Conservation (phyloP, 169 alveolate genomes). For the Plasmodium ovale region DNA sequence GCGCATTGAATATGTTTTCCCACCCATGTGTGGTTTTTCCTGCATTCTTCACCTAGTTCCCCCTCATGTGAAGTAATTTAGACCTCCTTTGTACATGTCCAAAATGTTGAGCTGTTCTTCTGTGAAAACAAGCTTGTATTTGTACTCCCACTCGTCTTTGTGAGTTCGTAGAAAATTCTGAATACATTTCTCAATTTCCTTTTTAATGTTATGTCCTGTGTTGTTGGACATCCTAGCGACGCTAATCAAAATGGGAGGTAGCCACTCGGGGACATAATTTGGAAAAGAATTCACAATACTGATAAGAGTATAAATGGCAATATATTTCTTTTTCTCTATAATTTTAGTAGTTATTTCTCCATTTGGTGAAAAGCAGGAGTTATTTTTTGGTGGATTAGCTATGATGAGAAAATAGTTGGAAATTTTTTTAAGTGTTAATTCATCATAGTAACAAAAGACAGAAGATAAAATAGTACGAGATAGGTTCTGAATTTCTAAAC, state of each 20-base stretch:
- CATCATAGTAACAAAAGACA: conserved; percentile 61
- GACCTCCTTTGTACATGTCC: conserved; percentile 87
- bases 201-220: conserved; percentile 69
- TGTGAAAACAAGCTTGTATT: conserved; percentile 79
- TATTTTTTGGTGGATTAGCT: conserved; percentile 24
- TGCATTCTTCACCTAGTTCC: not conserved
- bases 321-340: conserved; percentile 41
- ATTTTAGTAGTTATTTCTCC: not conserved
- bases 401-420: conserved; percentile 28
- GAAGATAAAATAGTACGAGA: conserved; percentile 64
- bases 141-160: conserved; percentile 87
- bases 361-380: not conserved
- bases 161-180: conserved; percentile 87
- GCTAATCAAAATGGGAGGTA: conserved; percentile 83
- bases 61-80: conserved; percentile 82
- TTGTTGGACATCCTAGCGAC: conserved; percentile 80
- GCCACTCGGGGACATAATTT: conserved; percentile 85
- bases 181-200: conserved; percentile 83
- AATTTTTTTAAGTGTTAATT: conserved; percentile 9
- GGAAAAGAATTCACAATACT: conserved; percentile 78
- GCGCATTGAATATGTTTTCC: not conserved
- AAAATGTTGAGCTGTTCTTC: conserved; percentile 82
- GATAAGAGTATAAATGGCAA: conserved; percentile 64
- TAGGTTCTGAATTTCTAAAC: conserved; percentile 61
- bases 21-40: not conserved